Percentiles rank a stretch among this genome's conserved stretches.
Conservation (phyloP, 371 early-diverging fungal genomes). For the Batkoa obscura region DNA sequence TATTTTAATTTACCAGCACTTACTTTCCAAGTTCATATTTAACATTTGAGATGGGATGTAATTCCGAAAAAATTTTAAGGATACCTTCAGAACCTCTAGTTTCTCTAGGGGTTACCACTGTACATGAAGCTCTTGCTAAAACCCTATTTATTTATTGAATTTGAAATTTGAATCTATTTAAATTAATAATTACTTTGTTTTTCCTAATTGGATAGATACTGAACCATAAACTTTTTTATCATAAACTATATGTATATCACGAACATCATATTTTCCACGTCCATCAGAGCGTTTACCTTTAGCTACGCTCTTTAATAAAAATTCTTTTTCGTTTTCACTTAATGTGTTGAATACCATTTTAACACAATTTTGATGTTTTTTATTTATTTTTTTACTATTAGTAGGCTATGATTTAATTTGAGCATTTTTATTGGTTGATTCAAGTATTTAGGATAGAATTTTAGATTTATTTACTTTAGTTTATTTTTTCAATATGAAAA, state of each 20-base stretch:
- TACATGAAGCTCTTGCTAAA: constrained; percentile 61
- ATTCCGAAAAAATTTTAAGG: constrained; percentile 57
- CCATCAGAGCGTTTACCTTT: not conserved
- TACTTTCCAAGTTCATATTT: constrained; percentile 45
- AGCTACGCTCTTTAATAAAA: not conserved
- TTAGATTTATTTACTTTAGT: no score
- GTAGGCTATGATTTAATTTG: no score
- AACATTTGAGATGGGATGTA: constrained; percentile 71
- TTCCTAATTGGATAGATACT: not conserved
- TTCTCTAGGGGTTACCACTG: constrained; percentile 62
- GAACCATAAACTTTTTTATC: not conserved
- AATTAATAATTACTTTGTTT: not conserved
- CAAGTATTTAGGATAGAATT: no score
- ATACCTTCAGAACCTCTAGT: constrained; percentile 74
- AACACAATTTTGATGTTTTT: no score
- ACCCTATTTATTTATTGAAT: constrained; percentile 24
- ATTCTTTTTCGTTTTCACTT: no score
- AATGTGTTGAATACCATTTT: no score
- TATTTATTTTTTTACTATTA: no score
- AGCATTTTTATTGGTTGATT: no score
- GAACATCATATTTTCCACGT: not conserved
- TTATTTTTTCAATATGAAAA: no score
- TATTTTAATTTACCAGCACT: not conserved
- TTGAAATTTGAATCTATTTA: not conserved
- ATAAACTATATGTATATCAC: not conserved